Conservation (phyloP, 257 asterid genomes). For the Galeopsis tetrahit region DNA sequence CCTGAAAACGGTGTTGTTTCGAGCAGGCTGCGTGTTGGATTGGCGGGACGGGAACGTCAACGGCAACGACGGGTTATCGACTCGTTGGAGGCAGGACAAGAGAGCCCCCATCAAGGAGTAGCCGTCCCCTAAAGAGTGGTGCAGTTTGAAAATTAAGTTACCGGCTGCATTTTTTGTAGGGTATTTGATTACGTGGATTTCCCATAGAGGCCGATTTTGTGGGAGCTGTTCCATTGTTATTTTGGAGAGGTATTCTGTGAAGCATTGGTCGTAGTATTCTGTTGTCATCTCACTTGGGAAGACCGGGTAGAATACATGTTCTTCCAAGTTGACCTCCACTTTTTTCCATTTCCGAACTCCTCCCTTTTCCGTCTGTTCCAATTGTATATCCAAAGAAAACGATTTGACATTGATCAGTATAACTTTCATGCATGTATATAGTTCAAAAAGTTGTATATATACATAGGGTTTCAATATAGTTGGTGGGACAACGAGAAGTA, state of each 20-base stretch:
- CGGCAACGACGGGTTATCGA: slow-evolving; percentile 49
- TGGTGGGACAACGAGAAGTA: no score
- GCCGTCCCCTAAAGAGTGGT: slow-evolving; percentile 58
- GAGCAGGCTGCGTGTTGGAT: background rate
- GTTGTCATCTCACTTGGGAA: slow-evolving; percentile 38
- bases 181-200: slow-evolving; percentile 51
- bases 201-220: slow-evolving; percentile 48
- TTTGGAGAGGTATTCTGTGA: slow-evolving; percentile 44
- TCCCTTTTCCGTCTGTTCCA: slow-evolving; percentile 34
- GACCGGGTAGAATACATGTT: slow-evolving; percentile 40
- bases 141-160: slow-evolving; percentile 47
- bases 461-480: no score
- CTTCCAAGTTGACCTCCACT: slow-evolving; percentile 47
- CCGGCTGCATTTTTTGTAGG: slow-evolving; percentile 48
- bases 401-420: no score
- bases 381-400: no score
- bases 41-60: slow-evolving; percentile 43
- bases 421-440: background rate
- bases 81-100: slow-evolving; percentile 49
- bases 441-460: no score
- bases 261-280: slow-evolving; percentile 50
- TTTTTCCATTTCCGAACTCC: slow-evolving; percentile 54
- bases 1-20: background rate
- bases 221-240: slow-evolving; percentile 39
- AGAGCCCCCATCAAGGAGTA: slow-evolving; percentile 66